Percentiles rank a stretch among this genome's conserved stretches.
phyloP scores from a whole-genome alignment of 352 stramenopile species.

The Phytopythium montanum region DNA sequence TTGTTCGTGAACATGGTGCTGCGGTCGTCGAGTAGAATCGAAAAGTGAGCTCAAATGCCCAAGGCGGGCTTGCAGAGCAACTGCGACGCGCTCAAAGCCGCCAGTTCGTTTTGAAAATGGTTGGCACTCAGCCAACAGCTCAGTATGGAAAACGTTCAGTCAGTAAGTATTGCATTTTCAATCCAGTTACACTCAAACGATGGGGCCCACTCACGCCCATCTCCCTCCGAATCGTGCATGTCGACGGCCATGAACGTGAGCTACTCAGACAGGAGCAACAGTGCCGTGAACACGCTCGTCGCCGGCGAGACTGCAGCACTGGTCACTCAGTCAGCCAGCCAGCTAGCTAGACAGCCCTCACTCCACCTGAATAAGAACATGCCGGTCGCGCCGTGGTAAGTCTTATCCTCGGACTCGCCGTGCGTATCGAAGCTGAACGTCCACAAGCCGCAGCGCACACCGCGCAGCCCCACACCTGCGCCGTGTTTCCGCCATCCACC shows the following conservation, averaged over 20 bases:
- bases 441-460: conserved; percentile 72
- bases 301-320: conserved; percentile 65
- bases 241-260: conserved; percentile 71
- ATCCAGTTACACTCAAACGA: too few relatives aligned
- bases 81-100: too few relatives aligned
- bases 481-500: conserved; percentile 40
- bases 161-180: too few relatives aligned
- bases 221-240: too few relatives aligned
- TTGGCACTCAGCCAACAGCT: too few relatives aligned
- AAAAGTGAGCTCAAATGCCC: too few relatives aligned
- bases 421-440: conserved; percentile 97
- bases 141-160: too few relatives aligned
- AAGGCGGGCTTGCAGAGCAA: too few relatives aligned
- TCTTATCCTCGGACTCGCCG: conserved; percentile 94
- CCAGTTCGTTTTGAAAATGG: too few relatives aligned
- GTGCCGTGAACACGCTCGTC: conserved; percentile 77
- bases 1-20: too few relatives aligned
- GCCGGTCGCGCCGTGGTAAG: conserved; percentile 86
- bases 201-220: too few relatives aligned
- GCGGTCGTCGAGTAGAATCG: too few relatives aligned
- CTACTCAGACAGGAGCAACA: conserved; percentile 91
- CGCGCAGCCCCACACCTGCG: conserved; percentile 25
- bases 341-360: background rate
- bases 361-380: background rate
- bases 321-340: conserved; percentile 11